Percentiles rank a stretch among this genome's conserved stretches.
Conservation (phyloP, 108 stramenopile genomes). For the Pseudonitzschia multistriata region DNA sequence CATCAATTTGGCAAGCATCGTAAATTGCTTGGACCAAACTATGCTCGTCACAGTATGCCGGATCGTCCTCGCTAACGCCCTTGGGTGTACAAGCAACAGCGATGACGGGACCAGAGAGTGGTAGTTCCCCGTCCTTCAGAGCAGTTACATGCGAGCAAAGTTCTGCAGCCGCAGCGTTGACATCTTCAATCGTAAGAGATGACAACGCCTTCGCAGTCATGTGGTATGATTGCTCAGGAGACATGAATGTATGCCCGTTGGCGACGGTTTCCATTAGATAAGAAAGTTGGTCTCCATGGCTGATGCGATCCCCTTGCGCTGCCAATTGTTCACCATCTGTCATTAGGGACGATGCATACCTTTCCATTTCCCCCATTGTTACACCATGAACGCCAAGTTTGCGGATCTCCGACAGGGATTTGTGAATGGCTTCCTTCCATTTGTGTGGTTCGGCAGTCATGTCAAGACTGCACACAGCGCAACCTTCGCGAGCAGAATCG, state of each 20-base stretch:
- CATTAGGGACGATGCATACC: slow-evolving; percentile 89
- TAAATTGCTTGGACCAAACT: slow-evolving; percentile 68
- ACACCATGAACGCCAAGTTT: slow-evolving; percentile 90
- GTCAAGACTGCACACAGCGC: slow-evolving; percentile 95
- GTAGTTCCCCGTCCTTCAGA: slow-evolving; percentile 63
- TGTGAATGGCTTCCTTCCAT: slow-evolving; percentile 91
- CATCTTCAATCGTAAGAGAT: slow-evolving; percentile 90
- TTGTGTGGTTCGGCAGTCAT: slow-evolving; percentile 90
- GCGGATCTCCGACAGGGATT: slow-evolving; percentile 90
- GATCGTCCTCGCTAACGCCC: slow-evolving; percentile 44
- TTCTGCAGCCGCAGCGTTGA: slow-evolving; percentile 89
- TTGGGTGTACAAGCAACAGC: slow-evolving; percentile 84
- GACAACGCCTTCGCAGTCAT: slow-evolving; percentile 86
- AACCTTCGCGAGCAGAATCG: slow-evolving; percentile 95
- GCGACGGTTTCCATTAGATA: slow-evolving; percentile 97
- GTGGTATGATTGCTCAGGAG: slow-evolving; percentile 86
- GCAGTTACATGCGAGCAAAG: slow-evolving; percentile 91
- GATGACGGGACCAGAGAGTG: slow-evolving; percentile 63
- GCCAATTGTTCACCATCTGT: slow-evolving; percentile 93
- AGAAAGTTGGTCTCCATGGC: slow-evolving; percentile 90
- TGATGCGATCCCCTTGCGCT: slow-evolving; percentile 90
- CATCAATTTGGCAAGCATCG: slow-evolving; percentile 74
- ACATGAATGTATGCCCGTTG: slow-evolving; percentile 97
- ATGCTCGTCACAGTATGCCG: slow-evolving; percentile 66
- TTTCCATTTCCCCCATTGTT: slow-evolving; percentile 88